phyloP scores from a whole-genome alignment of 73 alveolate species.

The Breviolum minutum region DNA sequence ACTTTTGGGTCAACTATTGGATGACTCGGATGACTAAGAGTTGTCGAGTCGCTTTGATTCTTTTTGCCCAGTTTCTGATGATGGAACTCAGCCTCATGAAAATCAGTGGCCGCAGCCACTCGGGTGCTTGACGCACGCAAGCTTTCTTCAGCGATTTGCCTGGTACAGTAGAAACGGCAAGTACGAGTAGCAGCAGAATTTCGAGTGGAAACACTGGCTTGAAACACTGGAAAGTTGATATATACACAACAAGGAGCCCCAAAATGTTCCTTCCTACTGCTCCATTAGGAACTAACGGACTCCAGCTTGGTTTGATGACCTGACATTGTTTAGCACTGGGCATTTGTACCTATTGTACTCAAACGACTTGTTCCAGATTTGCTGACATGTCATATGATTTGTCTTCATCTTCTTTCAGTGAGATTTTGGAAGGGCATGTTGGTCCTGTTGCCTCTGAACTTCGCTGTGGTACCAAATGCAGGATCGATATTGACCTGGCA shows the following conservation, averaged over 20 bases:
- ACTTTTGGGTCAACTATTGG: background rate
- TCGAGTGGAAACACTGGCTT: no score
- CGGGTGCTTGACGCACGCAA: conserved; percentile 15
- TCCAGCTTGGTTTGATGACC: no score
- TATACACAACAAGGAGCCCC: no score
- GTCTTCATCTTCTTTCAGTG: no score
- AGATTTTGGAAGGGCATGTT: background rate
- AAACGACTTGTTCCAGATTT: no score
- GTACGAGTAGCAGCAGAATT: no score
- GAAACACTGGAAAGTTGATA: no score
- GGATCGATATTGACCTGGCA: conserved; percentile 64
- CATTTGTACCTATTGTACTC: no score
- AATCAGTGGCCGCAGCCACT: conserved; percentile 27
- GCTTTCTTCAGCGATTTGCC: conserved; percentile 32
- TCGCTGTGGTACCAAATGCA: conserved; percentile 77
- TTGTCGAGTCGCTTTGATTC: no score
- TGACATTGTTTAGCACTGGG: no score
- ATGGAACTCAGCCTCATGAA: conserved; percentile 48
- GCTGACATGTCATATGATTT: no score
- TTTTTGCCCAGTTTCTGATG: conserved; percentile 53
- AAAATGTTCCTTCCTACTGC: background rate
- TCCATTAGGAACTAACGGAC: background rate
- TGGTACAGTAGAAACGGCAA: background rate
- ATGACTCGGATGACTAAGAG: background rate
- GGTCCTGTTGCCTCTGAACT: conserved; percentile 39